These are phyloP conservation scores for Fusarium avenaceum DNA, from an alignment of 2,329 filamentous ascomycete genomes.

Conservation along the genomic window DNA sequence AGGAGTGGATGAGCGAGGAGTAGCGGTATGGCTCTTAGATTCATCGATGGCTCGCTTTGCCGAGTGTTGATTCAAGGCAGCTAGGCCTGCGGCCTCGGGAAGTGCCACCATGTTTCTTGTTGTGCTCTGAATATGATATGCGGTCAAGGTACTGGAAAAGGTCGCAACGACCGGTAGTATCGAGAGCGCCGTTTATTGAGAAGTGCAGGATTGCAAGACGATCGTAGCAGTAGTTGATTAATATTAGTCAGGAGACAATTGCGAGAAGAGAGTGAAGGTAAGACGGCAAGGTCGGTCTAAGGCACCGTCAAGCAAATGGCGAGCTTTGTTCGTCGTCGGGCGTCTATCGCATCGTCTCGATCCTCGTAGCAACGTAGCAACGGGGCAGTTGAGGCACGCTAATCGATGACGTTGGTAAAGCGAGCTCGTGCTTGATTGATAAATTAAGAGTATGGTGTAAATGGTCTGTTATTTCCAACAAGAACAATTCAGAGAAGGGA, in stretches of 20 bases:
- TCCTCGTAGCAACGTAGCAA: constrained; percentile 37
- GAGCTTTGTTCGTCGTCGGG: constrained; percentile 37
- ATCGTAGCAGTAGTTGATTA: constrained; percentile 19
- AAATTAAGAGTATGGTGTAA: constrained; percentile 26
- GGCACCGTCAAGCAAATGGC: constrained; percentile 47
- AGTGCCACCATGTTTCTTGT: constrained; percentile 54
- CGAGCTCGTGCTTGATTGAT: constrained; percentile 14
- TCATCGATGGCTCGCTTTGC: constrained; percentile 54
- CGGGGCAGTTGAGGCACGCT: constrained; percentile 35
- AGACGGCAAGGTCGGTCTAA: constrained; percentile 45
- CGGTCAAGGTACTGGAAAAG: constrained; percentile 4
- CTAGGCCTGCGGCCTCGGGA: constrained; percentile 47
- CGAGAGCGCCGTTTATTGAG: constrained; percentile 14
- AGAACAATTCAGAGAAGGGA: constrained; percentile 19
- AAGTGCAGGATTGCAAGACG: constrained; percentile 19
- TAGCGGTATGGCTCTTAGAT: constrained; percentile 50
- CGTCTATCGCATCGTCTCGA: constrained; percentile 50
- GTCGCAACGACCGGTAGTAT: constrained; percentile 23
- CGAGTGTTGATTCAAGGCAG: constrained; percentile 51
- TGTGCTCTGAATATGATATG: constrained; percentile 23
- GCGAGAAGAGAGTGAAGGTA: constrained; percentile 31
- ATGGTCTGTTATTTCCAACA: constrained; percentile 9
- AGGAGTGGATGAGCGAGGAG: constrained; percentile 60
- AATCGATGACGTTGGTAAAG: constrained; percentile 31
- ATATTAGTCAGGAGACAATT: constrained; percentile 1